Conservation (phyloP, 805 yeast genomes). For the Yamadazyma scolyti region DNA sequence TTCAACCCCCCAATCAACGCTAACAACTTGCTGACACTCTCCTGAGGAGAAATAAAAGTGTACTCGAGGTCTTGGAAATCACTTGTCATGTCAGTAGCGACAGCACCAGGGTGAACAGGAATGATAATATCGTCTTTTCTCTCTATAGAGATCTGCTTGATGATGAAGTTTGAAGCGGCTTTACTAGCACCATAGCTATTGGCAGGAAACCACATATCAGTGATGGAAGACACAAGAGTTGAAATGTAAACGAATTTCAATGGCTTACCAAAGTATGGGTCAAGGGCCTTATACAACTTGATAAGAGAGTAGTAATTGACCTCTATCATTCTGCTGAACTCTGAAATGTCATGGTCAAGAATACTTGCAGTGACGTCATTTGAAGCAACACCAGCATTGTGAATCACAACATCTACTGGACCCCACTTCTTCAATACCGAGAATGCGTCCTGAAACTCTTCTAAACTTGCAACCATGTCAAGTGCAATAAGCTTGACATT, state of each 20-base stretch:
- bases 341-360: conserved; percentile 1
- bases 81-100: conserved; percentile 28
- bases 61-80: too few species aligned
- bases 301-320: conserved; percentile 2
- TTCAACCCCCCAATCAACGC: conserved; percentile 1
- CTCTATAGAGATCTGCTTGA: conserved; percentile 19
- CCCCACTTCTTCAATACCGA: conserved; percentile 5
- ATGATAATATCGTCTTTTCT: conserved; percentile 21
- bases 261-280: conserved; percentile 1
- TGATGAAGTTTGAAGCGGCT: conserved; percentile 27
- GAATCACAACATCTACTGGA: conserved; percentile 32
- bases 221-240: conserved; percentile 10
- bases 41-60: background rate
- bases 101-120: conserved; percentile 39
- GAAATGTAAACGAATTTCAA: conserved; percentile 5
- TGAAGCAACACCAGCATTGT: conserved; percentile 25
- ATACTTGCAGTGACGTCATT: background rate
- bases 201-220: background rate
- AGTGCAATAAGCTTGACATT: conserved; percentile 7
- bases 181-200: conserved; percentile 28
- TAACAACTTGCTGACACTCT: background rate
- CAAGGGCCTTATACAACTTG: conserved; percentile 2
- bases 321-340: background rate
- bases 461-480: conserved; percentile 5
- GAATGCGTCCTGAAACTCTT: conserved; percentile 9